Evolutionary conservation across 2,329 filamentous ascomycete genomes (phyloP), one percentile per base, ranked within the genome.

Genomic region (Clarireedia paspali): DNA sequence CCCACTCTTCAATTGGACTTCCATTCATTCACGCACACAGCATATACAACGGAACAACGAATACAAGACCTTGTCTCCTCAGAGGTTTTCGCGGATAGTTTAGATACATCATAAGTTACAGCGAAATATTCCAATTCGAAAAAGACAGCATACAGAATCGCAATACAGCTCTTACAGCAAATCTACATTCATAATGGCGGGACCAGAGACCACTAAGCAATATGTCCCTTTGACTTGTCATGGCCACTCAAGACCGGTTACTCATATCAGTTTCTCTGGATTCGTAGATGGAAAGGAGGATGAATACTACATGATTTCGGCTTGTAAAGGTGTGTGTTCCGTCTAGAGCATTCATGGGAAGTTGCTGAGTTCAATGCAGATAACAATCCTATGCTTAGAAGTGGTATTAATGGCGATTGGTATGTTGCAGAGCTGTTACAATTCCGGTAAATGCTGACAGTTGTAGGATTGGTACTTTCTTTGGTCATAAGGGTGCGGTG

Each of bases 311-410:
- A 74, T 89, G 61, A 87, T 89, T 62, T 88, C 85, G 47, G 85
- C 86, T 62, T 86, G 83, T 74, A 87, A 87, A 76, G 80, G 80
- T 82, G 68, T 54, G 56, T 48, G 24, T 39, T 24, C 23, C 10
- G 30, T 38, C 40, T 6, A 23, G 17, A 14, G 20, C 20, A 12
- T n/a, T 5, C 40, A 47, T 36, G 23, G 2, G 38, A 50, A 26
- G 42, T 45, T 23, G 46, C 30, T 53, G 46, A 47, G 63, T 62
- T 42, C 66, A 55, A 65, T 20, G 58, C 71, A 91, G 94, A 99
- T 77, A 92, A 92, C 68, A 97, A 97, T 71, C 94, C 94, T 50
- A 97, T 97, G 91, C 87, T 99, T 65, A 89, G 94, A 63, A 90
- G 97, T 74, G 94, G 94, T 60, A 82, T 95, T 59, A 99, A 92